Evolutionary conservation across 2,329 filamentous ascomycete genomes (phyloP), one percentile per base, ranked within the genome.

Genomic region (Nemania sp.): DNA sequence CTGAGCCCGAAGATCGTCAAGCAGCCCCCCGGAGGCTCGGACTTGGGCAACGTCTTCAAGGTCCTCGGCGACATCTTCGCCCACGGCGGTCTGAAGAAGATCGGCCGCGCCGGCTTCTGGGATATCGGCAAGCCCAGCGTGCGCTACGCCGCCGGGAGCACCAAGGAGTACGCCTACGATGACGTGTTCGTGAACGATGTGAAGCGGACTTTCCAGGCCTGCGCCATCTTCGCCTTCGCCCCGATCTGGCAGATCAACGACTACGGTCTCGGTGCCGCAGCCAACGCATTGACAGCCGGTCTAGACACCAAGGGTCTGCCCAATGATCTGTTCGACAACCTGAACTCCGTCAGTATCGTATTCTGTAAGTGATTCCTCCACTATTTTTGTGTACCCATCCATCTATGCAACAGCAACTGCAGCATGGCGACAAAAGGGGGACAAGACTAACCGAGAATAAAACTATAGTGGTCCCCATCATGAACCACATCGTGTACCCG

Each of bases 121-220:
- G 76, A 83, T 34, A 66, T 72, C 17, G 78, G 77, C 52, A 82
- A 81, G 73, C 81, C 81, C 12, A 80, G 75, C 63, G 69, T 72
- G 31, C 73, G 80, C 22, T 70, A 68, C 14, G 73, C 74, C 15
- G 69, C 65, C 24, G 68, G 70, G 50, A 78, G 61, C 55, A 64
- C 61, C 2, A 66, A 65, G 50, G 52, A 56, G 2, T 77, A 61
- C 77, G 75, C 1, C 0, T 84, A 80, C 75, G 84, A 86, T 47
- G 83, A 86, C 58, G 74, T 75, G 12, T 86, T 83, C 78, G 83
- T 86, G 49, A 80, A 82, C 68, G 80, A 85, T 62, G 79, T 84
- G 36, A 73, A 73, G 36, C 79, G 81, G 67, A 81, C 80, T 30
- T 69, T 80, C 49, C 72, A 77, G 51, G 78, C 78, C 17, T 80